These are phyloP conservation scores for Erucastrum elatum DNA, from an alignment of 345 rosid species.

Conservation along the genomic window DNA sequence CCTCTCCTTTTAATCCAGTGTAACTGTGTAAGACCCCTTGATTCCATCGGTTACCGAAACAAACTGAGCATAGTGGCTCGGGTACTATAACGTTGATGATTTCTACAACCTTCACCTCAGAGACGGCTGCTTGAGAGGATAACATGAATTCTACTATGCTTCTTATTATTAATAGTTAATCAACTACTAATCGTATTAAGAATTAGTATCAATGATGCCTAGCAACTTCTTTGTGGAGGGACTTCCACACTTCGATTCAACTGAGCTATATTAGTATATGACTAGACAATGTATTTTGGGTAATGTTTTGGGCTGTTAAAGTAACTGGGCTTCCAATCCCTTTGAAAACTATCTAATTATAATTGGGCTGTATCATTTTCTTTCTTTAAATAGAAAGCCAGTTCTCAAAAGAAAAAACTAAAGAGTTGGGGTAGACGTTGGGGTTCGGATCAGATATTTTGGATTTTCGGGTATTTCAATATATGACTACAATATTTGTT, in stretches of 20 bases:
- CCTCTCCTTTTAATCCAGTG: conserved; percentile 93
- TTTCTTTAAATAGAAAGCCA: neutral
- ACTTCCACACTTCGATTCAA: neutral
- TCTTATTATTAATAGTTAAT: too few relatives aligned
- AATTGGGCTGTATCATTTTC: neutral
- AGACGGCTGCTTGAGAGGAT: too few relatives aligned
- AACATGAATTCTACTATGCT: too few relatives aligned
- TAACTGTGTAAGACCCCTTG: conserved; percentile 83
- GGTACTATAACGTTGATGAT: conserved; percentile 32
- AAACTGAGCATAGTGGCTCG: conserved; percentile 84
- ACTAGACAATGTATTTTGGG: neutral
- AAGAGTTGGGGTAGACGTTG: too few relatives aligned
- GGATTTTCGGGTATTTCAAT: too few relatives aligned
- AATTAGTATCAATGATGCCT: neutral
- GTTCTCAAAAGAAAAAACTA: neutral
- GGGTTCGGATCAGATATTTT: too few relatives aligned
- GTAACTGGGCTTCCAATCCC: neutral
- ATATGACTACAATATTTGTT: too few relatives aligned
- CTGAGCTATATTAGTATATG: neutral
- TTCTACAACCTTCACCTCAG: too few relatives aligned
- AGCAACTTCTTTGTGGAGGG: neutral
- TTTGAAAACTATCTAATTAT: neutral
- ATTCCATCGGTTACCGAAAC: conserved; percentile 88
- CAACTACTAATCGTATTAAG: neutral
- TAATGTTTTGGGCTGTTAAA: neutral